Conservation (phyloP, 1,139 yeast genomes). For the Candida tunisiensis region DNA sequence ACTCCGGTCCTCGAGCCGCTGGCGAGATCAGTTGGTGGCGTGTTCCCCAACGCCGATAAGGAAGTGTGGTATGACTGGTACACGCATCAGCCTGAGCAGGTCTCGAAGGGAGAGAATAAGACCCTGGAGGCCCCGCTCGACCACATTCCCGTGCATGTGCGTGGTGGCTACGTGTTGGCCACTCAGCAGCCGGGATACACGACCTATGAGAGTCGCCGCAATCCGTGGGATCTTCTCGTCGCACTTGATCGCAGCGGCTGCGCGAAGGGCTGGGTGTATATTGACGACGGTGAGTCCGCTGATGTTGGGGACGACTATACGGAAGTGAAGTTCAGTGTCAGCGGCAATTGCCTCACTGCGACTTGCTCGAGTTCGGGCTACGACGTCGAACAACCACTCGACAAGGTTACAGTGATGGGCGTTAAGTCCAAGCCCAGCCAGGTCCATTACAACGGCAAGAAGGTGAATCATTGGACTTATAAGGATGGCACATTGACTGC, state of each 20-base stretch:
- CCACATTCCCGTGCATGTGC: conserved; percentile 7
- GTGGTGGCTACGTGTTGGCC: conserved; percentile 7
- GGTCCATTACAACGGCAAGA: conserved; percentile 9
- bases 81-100: conserved; percentile 12
- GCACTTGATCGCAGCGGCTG: conserved; percentile 12
- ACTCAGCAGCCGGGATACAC: conserved; percentile 21
- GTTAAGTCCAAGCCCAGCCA: conserved; percentile 11
- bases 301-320: conserved; percentile 10
- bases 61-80: conserved; percentile 22
- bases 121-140: conserved; percentile 7
- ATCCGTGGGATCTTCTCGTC: conserved; percentile 18
- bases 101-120: conserved; percentile 11
- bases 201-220: conserved; percentile 16
- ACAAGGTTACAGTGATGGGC: conserved; percentile 17
- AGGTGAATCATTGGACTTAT: too few relatives aligned
- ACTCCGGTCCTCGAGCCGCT: conserved; percentile 7
- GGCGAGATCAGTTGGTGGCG: conserved; percentile 12
- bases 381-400: conserved; percentile 12
- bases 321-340: conserved; percentile 11
- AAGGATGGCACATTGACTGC: too few relatives aligned
- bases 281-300: conserved; percentile 19
- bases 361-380: conserved; percentile 12
- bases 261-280: conserved; percentile 7
- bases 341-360: conserved; percentile 8
- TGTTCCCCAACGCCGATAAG: conserved; percentile 14